A percentile compares a stretch with the other conserved stretches of the same genome.
phyloP scores from a whole-genome alignment of 805 yeast species.

The Tetrapisispora arboricola region DNA sequence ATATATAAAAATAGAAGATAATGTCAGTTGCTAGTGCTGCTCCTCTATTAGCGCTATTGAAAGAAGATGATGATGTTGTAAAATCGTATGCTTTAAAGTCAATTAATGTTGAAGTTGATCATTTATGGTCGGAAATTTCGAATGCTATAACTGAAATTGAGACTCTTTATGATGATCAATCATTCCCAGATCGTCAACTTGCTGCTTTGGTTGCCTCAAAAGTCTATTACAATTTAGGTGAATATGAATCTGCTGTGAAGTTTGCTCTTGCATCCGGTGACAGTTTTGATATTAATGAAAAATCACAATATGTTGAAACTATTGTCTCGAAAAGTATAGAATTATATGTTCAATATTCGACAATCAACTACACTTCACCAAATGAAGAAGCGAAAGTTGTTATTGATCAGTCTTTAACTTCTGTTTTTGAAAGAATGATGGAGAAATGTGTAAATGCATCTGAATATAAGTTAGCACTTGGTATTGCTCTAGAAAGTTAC shows the following conservation, averaged over 20 bases:
- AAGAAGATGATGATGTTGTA: slow-evolving; percentile 67
- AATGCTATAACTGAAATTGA: slow-evolving; percentile 82
- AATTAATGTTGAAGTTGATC: slow-evolving; percentile 73
- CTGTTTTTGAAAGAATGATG: slow-evolving; percentile 80
- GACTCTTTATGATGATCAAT: slow-evolving; percentile 76
- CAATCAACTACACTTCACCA: slow-evolving; percentile 28
- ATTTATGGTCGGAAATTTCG: slow-evolving; percentile 95
- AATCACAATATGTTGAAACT: slow-evolving; percentile 84
- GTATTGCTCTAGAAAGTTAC: slow-evolving; percentile 81
- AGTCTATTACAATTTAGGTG: slow-evolving; percentile 85
- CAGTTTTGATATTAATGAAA: slow-evolving; percentile 59
- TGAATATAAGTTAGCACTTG: slow-evolving; percentile 74
- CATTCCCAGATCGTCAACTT: slow-evolving; percentile 63
- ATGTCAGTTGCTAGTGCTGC: slow-evolving; percentile 71
- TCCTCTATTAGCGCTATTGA: slow-evolving; percentile 79
- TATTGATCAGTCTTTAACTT: slow-evolving; percentile 53
- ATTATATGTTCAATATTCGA: slow-evolving; percentile 60
- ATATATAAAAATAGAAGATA: neutral
- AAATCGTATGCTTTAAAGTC: slow-evolving; percentile 79
- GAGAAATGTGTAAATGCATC: slow-evolving; percentile 60
- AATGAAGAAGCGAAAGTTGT: slow-evolving; percentile 18
- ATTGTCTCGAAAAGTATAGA: slow-evolving; percentile 89
- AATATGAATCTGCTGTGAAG: slow-evolving; percentile 80
- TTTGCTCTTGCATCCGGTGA: slow-evolving; percentile 80
- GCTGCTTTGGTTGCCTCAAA: slow-evolving; percentile 93